Evolutionary conservation across 768 basidiomycete genomes (phyloP).

Genomic region (Boletus patriciae): DNA sequence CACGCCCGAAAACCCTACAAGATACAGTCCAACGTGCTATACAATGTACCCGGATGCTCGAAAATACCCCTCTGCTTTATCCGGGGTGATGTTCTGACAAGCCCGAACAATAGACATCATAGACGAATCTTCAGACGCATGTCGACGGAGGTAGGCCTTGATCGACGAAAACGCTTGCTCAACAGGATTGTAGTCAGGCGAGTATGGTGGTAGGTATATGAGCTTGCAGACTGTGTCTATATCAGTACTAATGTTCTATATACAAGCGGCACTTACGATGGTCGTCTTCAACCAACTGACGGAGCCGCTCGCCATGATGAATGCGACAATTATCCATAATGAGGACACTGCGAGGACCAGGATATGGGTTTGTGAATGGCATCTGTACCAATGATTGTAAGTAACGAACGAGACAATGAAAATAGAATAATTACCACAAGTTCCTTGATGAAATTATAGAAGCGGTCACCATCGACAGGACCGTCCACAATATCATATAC

Average conservation of each 20-base stretch:
- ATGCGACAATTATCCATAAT: conserved; percentile 28
- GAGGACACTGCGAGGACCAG: conserved; percentile 12
- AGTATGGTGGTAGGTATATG: not conserved
- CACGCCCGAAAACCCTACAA: not conserved
- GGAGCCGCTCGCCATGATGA: conserved; percentile 23
- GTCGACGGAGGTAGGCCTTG: not conserved
- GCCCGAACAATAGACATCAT: not conserved
- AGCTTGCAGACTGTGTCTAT: not conserved
- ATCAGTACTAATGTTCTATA: not conserved
- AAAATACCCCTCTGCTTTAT: conserved; percentile 9
- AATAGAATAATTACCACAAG: not conserved
- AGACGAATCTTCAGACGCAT: not conserved
- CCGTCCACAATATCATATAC: conserved; percentile 18
- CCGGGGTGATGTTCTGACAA: not conserved
- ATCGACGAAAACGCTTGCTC: not conserved
- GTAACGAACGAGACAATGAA: not conserved
- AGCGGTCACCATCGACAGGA: conserved; percentile 5
- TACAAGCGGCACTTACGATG: conserved; percentile 15
- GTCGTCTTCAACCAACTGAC: conserved; percentile 15
- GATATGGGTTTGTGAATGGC: conserved; percentile 5
- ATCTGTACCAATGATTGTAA: not conserved
- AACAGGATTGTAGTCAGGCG: not conserved
- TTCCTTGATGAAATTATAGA: conserved; percentile 11
- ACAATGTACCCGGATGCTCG: not conserved
- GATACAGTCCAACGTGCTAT: not conserved